phyloP scores from a whole-genome alignment of 331 rosid genomes.

The Spiraea crenata region DNA sequence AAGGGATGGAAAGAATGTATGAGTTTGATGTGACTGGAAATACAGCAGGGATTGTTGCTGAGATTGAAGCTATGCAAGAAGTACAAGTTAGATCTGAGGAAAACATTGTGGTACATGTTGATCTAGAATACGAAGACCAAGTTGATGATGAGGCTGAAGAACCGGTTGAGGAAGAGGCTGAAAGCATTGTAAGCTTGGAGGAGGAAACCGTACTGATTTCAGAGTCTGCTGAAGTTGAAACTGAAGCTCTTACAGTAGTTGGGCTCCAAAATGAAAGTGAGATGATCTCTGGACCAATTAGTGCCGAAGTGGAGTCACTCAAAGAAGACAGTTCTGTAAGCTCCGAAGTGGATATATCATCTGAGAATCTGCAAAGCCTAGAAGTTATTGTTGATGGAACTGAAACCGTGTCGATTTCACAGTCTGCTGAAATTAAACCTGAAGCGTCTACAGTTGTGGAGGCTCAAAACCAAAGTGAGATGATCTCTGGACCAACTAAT shows the following conservation, averaged over 20 bases:
- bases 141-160: constrained; percentile 20
- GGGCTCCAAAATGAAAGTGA: constrained; percentile 2
- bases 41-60: neutral
- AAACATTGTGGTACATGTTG: constrained; percentile 15
- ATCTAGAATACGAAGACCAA: constrained; percentile 15
- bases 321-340: neutral
- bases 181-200: neutral
- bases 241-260: constrained; percentile 2
- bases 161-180: constrained; percentile 13
- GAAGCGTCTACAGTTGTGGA: constrained; percentile 5
- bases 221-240: constrained; percentile 2
- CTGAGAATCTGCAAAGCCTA: constrained; percentile 8
- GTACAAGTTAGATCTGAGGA: constrained; percentile 19
- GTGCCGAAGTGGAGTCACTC: neutral
- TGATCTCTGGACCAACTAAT: neutral
- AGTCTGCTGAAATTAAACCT: neutral
- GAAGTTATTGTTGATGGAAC: constrained; percentile 4
- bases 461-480: constrained; percentile 7
- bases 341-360: constrained; percentile 15
- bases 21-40: constrained; percentile 15
- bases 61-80: constrained; percentile 18
- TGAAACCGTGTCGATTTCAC: constrained; percentile 7
- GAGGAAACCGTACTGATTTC: constrained; percentile 14
- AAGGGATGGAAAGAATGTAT: constrained; percentile 17
- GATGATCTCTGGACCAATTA: neutral